Percentiles rank a stretch among this genome's conserved stretches.
phyloP scores from a whole-genome alignment of 1,284 basidiomycete species.

The Ustilago curta region DNA sequence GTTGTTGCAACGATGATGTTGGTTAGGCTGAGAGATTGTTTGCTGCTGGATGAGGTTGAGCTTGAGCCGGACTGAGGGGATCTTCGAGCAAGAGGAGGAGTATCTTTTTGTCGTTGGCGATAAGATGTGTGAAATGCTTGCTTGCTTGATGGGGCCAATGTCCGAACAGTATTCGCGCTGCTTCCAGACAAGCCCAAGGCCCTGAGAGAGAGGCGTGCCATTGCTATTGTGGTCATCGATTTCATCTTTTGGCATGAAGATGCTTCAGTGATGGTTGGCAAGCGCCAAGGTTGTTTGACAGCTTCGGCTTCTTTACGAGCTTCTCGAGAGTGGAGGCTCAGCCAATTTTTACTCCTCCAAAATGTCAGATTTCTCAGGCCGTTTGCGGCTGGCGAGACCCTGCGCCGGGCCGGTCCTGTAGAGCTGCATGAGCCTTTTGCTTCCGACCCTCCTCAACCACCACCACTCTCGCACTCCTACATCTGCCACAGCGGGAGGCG shows the following conservation, averaged over 20 bases:
- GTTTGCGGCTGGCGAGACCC: no score
- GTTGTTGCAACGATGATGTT: slow-evolving; percentile 32
- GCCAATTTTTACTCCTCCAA: no score
- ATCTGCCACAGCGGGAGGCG: neutral
- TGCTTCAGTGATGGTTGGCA: neutral
- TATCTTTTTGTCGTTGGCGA: slow-evolving; percentile 10
- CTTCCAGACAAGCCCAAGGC: neutral
- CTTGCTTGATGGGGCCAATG: neutral
- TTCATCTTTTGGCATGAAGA: slow-evolving; percentile 5
- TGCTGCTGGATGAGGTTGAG: slow-evolving; percentile 14
- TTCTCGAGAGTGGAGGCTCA: neutral
- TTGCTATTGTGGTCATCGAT: neutral
- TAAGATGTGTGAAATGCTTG: slow-evolving; percentile 17
- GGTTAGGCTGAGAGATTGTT: slow-evolving; percentile 1
- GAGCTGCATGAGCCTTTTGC: neutral
- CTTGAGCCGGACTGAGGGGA: neutral
- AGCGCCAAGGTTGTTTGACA: neutral
- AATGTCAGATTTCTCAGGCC: slow-evolving; percentile 1
- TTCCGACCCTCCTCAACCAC: neutral
- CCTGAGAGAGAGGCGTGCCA: neutral
- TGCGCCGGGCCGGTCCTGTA: neutral
- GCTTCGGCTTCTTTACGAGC: neutral
- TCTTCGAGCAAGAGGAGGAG: neutral
- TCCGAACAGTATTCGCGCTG: neutral
- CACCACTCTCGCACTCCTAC: neutral